Evolutionary conservation across 192 early-diverging fungal genomes (phyloP).

Genomic region (Phlyctochytrium arcticum): DNA sequence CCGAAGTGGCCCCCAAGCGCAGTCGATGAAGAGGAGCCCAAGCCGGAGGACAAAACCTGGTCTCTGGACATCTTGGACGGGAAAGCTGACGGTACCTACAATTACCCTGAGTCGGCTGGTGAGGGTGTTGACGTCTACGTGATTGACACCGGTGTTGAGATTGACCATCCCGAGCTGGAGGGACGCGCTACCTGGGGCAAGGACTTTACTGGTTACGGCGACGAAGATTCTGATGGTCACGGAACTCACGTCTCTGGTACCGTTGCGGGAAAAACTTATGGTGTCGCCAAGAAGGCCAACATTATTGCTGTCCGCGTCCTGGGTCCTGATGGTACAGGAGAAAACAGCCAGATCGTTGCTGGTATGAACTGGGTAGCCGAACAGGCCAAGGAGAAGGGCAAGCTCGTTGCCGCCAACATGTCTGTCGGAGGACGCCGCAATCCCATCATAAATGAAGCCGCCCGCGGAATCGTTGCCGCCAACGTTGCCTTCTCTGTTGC

Average conservation of each 20-base stretch:
- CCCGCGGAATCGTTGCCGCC: constrained; percentile 35
- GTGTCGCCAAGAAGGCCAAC: constrained; percentile 56
- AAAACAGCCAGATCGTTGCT: constrained; percentile 35
- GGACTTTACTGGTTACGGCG: constrained; percentile 32
- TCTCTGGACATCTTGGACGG: constrained; percentile 42
- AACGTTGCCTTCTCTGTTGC: constrained; percentile 58
- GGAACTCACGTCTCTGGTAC: constrained; percentile 57
- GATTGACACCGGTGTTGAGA: constrained; percentile 46
- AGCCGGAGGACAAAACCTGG: no score
- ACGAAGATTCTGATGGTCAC: constrained; percentile 42
- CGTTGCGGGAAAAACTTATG: constrained; percentile 36
- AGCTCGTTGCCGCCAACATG: constrained; percentile 41
- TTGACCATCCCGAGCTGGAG: constrained; percentile 40
- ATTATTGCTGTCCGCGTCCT: constrained; percentile 58
- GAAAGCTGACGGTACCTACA: no score
- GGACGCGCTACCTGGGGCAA: constrained; percentile 46
- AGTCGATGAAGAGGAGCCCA: constrained; percentile 27
- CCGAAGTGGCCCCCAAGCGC: not conserved
- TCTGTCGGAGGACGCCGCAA: constrained; percentile 58
- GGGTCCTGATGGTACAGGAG: constrained; percentile 43
- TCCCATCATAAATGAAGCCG: constrained; percentile 54
- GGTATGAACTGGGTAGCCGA: constrained; percentile 37
- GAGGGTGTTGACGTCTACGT: constrained; percentile 42
- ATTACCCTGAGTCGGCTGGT: constrained; percentile 47
- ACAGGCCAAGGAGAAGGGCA: constrained; percentile 9